A percentile compares a stretch with the other conserved stretches of the same genome.
These are phyloP conservation scores for Fusarium caatingaense DNA, from an alignment of 2,329 filamentous ascomycete genomes.

Conservation along the genomic window DNA sequence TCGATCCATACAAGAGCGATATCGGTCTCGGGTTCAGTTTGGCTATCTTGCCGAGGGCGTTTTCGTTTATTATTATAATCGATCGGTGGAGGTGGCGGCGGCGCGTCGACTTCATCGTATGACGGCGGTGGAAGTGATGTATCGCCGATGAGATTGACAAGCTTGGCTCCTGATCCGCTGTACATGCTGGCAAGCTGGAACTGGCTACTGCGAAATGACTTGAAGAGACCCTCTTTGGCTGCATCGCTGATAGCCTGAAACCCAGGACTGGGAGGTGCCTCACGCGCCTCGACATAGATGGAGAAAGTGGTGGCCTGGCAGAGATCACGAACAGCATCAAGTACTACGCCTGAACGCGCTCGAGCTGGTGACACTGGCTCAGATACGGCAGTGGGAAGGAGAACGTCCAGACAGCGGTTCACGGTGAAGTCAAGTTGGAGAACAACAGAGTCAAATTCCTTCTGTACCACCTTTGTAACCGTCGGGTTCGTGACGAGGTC, in stretches of 20 bases:
- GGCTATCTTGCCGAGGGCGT: constrained; percentile 6
- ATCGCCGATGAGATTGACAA: not conserved
- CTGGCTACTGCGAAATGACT: not conserved
- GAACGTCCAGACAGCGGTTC: not conserved
- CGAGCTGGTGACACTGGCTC: constrained; percentile 18
- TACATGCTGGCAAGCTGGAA: constrained; percentile 31
- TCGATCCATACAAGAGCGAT: not conserved
- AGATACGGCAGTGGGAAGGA: constrained; percentile 1
- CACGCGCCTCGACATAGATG: constrained; percentile 21
- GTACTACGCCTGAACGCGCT: constrained; percentile 17
- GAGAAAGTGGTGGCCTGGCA: constrained; percentile 8
- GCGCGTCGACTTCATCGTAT: not conserved
- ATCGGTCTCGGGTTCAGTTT: not conserved
- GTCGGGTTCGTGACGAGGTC: not conserved
- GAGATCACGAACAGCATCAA: constrained; percentile 27
- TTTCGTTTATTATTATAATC: constrained; percentile 8
- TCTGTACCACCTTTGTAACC: not conserved
- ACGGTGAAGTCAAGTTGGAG: constrained; percentile 10
- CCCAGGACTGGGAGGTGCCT: not conserved
- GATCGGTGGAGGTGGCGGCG: constrained; percentile 10
- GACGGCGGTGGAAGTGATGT: constrained; percentile 4
- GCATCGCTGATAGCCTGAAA: constrained; percentile 21
- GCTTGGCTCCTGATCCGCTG: constrained; percentile 19
- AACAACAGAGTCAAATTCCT: constrained; percentile 12
- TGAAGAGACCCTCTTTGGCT: not conserved